Evolutionary conservation across 192 early-diverging fungal species (phyloP), one percentile per base, ranked within the genome.

Genomic region (Phycomyces nitens): DNA sequence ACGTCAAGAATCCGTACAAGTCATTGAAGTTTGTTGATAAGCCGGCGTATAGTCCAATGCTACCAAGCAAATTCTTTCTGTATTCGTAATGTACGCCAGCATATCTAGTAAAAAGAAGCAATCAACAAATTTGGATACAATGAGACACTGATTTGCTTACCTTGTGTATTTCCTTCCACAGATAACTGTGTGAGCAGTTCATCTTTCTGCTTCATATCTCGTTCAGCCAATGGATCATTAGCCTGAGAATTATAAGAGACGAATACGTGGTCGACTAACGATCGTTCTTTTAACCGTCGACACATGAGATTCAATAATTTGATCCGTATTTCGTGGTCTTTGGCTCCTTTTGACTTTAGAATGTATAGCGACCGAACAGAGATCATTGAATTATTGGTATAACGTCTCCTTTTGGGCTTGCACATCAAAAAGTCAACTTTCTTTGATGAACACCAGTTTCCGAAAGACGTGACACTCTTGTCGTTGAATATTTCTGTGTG

Each of bases 11-110:
- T 14, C 56, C 56, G 56, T 57, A 39, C n/a, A 21, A 57, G 26
- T 57, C 56, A 57, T 57, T 57, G 56, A 26, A 57, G 29, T 57
- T 39, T 16, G 56, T 57, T 57, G 56, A 57, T 57, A 57, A 53
- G 51, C 56, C 56, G 16, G 56, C 56, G n/a, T n/a, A 24, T 53
- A 53, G 51, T 53, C 56, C 56, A 57, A 39, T 39, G 56, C 56
- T 57, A 57, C 54, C 56, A 57, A 57, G 15, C 56, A 57, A 57
- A 57, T 27, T 57, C 40, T 57, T 39, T 57, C 34, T 29, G 56
- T 57, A 16, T 57, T 57, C 29, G 56, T 39, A 29, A 57, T 57
- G 56, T 57, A 57, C 56, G 29, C 56, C 56, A 38, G 34, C 38
- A 58, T 58, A 53, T 53, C 51, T 53, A 18, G 7, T 12, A 53